Evolutionary conservation across 345 rosid species (phyloP).

Genomic region (Draba incana): DNA sequence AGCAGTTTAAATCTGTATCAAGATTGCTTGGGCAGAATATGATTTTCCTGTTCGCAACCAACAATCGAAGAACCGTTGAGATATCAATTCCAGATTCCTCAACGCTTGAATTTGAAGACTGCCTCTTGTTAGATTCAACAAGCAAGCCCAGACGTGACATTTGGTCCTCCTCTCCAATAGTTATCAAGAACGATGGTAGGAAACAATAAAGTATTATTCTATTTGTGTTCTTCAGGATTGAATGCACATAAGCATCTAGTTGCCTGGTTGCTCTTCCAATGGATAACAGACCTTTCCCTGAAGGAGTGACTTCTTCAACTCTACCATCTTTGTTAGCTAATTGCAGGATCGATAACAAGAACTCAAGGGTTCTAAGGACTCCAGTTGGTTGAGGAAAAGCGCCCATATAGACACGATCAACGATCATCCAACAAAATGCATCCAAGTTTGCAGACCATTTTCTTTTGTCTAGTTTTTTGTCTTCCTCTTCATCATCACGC

Average conservation of each 20-base stretch:
- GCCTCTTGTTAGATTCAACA: conserved; percentile 59
- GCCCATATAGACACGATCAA: conserved; percentile 91
- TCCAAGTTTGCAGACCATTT: conserved; percentile 93
- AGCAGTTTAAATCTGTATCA: conserved; percentile 85
- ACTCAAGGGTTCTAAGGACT: conserved; percentile 75
- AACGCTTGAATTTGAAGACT: conserved; percentile 43
- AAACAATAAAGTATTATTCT: conserved; percentile 84
- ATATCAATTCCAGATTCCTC: conserved; percentile 72
- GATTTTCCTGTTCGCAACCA: conserved; percentile 81
- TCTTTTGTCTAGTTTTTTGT: conserved; percentile 78
- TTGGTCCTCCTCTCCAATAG: conserved; percentile 80
- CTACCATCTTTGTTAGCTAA: conserved; percentile 93
- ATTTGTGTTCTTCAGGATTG: conserved; percentile 82
- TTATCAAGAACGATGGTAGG: conserved; percentile 76
- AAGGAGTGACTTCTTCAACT: conserved; percentile 76
- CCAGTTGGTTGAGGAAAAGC: conserved; percentile 81
- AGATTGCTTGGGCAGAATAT: conserved; percentile 89
- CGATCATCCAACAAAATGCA: conserved; percentile 89
- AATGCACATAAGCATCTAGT: conserved; percentile 80
- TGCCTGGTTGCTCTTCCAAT: conserved; percentile 75
- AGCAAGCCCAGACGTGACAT: conserved; percentile 68
- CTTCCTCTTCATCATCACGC: conserved; percentile 96
- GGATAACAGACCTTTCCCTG: conserved; percentile 80
- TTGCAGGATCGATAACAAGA: conserved; percentile 84
- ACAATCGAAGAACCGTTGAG: conserved; percentile 70